phyloP scores from a whole-genome alignment of 2,329 filamentous ascomycete genomes.

The Trichocomaceae sp. region DNA sequence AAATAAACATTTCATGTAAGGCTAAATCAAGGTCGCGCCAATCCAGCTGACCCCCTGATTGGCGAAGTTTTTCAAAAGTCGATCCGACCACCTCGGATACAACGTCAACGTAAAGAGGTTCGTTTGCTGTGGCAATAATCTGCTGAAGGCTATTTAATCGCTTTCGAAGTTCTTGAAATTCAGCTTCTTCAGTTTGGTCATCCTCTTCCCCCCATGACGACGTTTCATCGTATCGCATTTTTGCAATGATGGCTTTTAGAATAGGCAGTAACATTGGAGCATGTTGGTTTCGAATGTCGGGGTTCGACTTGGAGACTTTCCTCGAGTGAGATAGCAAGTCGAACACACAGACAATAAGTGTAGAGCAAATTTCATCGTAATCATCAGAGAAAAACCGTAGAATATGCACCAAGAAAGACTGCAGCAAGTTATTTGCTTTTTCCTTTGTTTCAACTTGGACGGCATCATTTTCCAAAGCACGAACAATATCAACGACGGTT shows the following conservation, averaged over 20 bases:
- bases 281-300: constrained; percentile 65
- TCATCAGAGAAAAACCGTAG: constrained; percentile 95
- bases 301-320: constrained; percentile 60
- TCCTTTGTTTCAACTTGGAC: constrained; percentile 57
- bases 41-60: constrained; percentile 68
- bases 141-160: constrained; percentile 86
- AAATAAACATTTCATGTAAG: constrained; percentile 88
- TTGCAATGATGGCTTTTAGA: constrained; percentile 82
- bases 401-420: constrained; percentile 76
- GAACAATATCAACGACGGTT: constrained; percentile 77
- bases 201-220: constrained; percentile 89
- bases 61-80: constrained; percentile 74
- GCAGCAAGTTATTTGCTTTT: constrained; percentile 74
- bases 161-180: constrained; percentile 92
- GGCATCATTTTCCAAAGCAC: constrained; percentile 66
- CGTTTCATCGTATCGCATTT: constrained; percentile 97
- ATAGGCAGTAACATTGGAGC: constrained; percentile 79
- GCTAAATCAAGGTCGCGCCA: constrained; percentile 95
- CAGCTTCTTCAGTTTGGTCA: constrained; percentile 91
- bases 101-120: constrained; percentile 79
- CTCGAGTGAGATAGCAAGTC: constrained; percentile 88
- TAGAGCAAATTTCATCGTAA: constrained; percentile 96
- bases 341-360: constrained; percentile 85
- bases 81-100: constrained; percentile 81
- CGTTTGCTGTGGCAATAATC: constrained; percentile 82